Percentiles rank a stretch among this genome's conserved stretches.
Conservation (phyloP, 371 early-diverging fungal species). For the Aphelidium insulamus region DNA sequence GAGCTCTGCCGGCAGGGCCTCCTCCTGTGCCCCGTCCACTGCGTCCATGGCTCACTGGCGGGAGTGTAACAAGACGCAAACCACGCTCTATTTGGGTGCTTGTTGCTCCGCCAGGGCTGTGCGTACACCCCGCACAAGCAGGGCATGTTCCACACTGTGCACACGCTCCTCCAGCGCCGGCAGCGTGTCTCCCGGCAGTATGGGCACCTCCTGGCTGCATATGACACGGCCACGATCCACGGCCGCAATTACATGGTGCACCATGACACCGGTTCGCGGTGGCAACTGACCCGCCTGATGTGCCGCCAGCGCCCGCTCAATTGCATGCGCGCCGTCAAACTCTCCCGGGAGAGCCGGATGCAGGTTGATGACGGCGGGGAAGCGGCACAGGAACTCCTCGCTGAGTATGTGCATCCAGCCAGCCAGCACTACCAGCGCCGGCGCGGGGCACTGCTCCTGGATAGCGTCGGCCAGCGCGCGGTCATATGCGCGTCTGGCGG, state of each 20-base stretch:
- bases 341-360: slow-evolving; percentile 90
- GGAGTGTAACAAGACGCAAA: too few species aligned
- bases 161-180: slow-evolving; percentile 62
- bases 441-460: slow-evolving; percentile 15
- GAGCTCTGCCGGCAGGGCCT: too few species aligned
- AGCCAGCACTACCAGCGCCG: slow-evolving; percentile 71
- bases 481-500: slow-evolving; percentile 70
- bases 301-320: slow-evolving; percentile 73
- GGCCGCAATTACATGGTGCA: slow-evolving; percentile 81
- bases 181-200: slow-evolving; percentile 45
- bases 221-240: slow-evolving; percentile 83
- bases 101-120: background rate
- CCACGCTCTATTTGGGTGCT: too few species aligned
- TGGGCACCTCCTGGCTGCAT: slow-evolving; percentile 46
- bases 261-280: slow-evolving; percentile 81
- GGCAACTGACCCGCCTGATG: slow-evolving; percentile 46
- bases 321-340: slow-evolving; percentile 86
- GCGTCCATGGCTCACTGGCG: too few species aligned
- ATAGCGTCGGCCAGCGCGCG: slow-evolving; percentile 51
- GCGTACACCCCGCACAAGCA: slow-evolving; percentile 36
- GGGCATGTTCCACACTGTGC: slow-evolving; percentile 59
- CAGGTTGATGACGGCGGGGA: slow-evolving; percentile 67
- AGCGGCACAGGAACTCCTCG: slow-evolving; percentile 44
- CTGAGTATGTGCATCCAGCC: slow-evolving; percentile 95
- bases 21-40: too few species aligned